Evolutionary conservation across 1,284 basidiomycete species (phyloP).

Genomic region (Chiua sp.): DNA sequence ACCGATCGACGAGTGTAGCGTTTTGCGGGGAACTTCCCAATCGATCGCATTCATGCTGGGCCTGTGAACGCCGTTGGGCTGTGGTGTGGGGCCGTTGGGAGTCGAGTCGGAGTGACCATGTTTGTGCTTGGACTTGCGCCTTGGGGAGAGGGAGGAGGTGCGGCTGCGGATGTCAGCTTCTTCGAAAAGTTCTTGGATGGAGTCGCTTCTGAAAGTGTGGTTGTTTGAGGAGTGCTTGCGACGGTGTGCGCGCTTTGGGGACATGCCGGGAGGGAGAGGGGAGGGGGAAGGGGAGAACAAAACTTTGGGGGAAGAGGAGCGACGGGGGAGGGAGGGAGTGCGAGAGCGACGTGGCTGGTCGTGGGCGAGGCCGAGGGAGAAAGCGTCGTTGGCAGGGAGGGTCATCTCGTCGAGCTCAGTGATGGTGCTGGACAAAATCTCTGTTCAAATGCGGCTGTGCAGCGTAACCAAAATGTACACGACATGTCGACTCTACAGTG

Average conservation of each 20-base stretch:
- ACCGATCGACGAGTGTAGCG: conserved; percentile 92
- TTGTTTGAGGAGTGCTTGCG: conserved; percentile 18
- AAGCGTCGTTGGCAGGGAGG: conserved; percentile 57
- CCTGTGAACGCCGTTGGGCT: conserved; percentile 22
- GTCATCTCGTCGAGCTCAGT: conserved; percentile 38
- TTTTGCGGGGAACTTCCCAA: conserved; percentile 93
- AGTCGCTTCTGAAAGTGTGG: conserved; percentile 19
- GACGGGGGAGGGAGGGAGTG: conserved; percentile 39
- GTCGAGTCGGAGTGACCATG: conserved; percentile 19
- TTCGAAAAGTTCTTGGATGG: conserved; percentile 33
- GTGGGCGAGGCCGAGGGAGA: conserved; percentile 52
- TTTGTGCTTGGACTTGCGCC: conserved; percentile 24
- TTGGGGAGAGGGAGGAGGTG: conserved; percentile 12
- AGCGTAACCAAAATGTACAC: not conserved
- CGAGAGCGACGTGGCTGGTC: conserved; percentile 43
- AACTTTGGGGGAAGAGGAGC: conserved; percentile 52
- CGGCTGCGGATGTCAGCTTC: conserved; percentile 18
- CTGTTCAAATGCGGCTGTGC: conserved; percentile 20
- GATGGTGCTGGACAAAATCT: conserved; percentile 1
- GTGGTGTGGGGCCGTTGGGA: conserved; percentile 3
- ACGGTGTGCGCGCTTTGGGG: conserved; percentile 20
- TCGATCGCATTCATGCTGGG: conserved; percentile 40
- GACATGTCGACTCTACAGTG: conserved; percentile 39
- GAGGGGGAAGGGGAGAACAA: conserved; percentile 37
- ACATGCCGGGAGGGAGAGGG: conserved; percentile 21